phyloP scores from a whole-genome alignment of 2,329 filamentous ascomycete genomes.

The Thielaviopsis populi region DNA sequence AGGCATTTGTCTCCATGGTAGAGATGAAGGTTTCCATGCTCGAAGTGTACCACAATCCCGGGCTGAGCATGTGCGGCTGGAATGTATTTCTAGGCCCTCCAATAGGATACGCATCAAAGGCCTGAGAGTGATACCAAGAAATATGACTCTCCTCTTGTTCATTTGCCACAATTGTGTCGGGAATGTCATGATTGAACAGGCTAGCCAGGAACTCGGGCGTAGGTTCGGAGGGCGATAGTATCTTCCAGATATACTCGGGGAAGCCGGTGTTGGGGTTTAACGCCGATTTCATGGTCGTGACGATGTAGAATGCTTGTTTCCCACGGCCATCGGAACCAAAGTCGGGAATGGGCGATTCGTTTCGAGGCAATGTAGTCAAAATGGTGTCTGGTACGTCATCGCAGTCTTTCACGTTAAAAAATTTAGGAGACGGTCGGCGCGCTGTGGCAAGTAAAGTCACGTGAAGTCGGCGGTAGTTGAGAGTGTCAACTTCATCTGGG shows the following conservation, averaged over 20 bases:
- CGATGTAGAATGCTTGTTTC: slow-evolving; percentile 66
- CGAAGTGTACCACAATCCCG: slow-evolving; percentile 54
- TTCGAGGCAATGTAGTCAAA: slow-evolving; percentile 61
- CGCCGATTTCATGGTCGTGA: slow-evolving; percentile 55
- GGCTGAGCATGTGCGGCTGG: slow-evolving; percentile 57
- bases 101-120: slow-evolving; percentile 76
- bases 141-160: slow-evolving; percentile 34
- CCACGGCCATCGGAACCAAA: slow-evolving; percentile 46
- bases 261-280: slow-evolving; percentile 42
- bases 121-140: slow-evolving; percentile 62
- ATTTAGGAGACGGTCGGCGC: slow-evolving; percentile 50
- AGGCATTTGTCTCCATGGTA: slow-evolving; percentile 89
- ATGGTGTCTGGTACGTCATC: slow-evolving; percentile 54
- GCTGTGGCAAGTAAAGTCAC: slow-evolving; percentile 81
- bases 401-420: slow-evolving; percentile 52
- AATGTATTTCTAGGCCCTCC: slow-evolving; percentile 76
- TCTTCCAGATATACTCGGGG: slow-evolving; percentile 48
- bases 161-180: slow-evolving; percentile 26
- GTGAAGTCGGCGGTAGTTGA: slow-evolving; percentile 77
- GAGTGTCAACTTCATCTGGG: slow-evolving; percentile 52
- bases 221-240: slow-evolving; percentile 43
- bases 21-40: slow-evolving; percentile 88
- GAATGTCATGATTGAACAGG: slow-evolving; percentile 35
- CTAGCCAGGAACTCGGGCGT: slow-evolving; percentile 38
- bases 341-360: slow-evolving; percentile 35